phyloP scores from a whole-genome alignment of 768 basidiomycete genomes.

The Dentipellis fragilis region DNA sequence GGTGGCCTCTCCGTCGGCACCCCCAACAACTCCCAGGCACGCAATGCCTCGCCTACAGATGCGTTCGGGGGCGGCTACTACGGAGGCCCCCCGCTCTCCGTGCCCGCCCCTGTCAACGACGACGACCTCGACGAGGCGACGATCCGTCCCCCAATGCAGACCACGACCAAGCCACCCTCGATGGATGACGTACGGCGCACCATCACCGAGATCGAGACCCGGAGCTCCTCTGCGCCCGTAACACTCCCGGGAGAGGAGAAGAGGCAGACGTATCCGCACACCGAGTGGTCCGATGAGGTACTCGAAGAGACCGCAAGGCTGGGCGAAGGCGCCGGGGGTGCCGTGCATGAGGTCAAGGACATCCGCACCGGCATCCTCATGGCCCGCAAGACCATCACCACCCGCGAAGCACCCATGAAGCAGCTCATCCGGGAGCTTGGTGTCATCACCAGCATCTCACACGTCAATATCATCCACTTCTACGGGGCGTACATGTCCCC shows the following conservation, averaged over 20 bases:
- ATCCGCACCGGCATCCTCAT: conserved; percentile 64
- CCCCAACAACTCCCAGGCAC: conserved; percentile 1
- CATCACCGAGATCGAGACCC: conserved; percentile 15
- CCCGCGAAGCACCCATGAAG: conserved; percentile 72
- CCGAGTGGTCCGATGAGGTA: conserved; percentile 48
- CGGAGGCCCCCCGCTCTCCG: conserved; percentile 13
- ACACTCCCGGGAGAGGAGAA: conserved; percentile 18
- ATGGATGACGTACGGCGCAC: conserved; percentile 17
- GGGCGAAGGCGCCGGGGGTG: conserved; percentile 87
- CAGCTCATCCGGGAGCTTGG: conserved; percentile 83
- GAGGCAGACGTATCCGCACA: neutral
- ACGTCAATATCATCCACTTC: conserved; percentile 77
- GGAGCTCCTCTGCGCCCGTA: conserved; percentile 28
- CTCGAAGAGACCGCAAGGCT: conserved; percentile 63
- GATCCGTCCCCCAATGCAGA: conserved; percentile 26
- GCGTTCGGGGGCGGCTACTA: conserved; percentile 13
- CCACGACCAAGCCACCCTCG: conserved; percentile 9
- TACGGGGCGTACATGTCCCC: conserved; percentile 80
- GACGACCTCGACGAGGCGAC: conserved; percentile 32
- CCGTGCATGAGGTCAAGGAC: conserved; percentile 81
- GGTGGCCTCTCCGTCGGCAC: neutral
- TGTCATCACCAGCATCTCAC: conserved; percentile 70
- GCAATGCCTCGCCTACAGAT: neutral
- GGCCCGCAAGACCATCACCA: conserved; percentile 86
- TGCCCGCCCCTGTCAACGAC: conserved; percentile 8